Base-by-base conservation (phyloP, 192 early-diverging fungal species). In the Fimicolochytrium jonesii region DNA sequence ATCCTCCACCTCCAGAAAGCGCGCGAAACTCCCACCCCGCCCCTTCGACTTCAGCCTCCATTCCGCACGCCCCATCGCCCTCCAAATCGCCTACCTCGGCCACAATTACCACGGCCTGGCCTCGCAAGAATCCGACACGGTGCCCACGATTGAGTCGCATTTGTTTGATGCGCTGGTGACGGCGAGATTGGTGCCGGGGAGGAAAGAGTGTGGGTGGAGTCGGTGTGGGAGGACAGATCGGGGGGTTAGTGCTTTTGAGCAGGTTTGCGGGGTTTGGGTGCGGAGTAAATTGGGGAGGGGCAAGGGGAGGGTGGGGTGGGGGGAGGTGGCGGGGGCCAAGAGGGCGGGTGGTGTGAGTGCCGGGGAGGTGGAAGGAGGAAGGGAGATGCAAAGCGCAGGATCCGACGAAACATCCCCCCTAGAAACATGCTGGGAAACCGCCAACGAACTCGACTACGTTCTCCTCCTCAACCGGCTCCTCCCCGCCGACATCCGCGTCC, bases 81-180 rank as follows among this genome's bases (percentile, higher is more conserved):
- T 97, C 56, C 87, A 88, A 65, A 77, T 97, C 37, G 88, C 92
- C 22, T 97, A 97, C 71, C 79, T 95, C 67, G 94, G 94, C 2
- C 92, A 88, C 88, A 75, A 84, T 26, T 97, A 94, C 77, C 76
- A 84, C 64, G 93, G 93, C 32, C 84, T 94, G 57, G 91, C 90
- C 2, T 74, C 85, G 0, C 91, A 93, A 58, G 84, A 82, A 51
- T 45, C 61, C 46, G 64, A 72, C 61, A 59, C 71, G 55, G 50
- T 77, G 9, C 42, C 53, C 11, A 75, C 74, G 5, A 59, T 98
- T 6, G 95, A 98, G 71, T 86, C 82, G 15, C 82, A 87, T 60
- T 57, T 98, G n/a, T 92, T 95, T 65, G 67, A 84, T 26, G 92
- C 94, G 0, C 69, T 98, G 9, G 65, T 79, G 26, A 83, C 81